Evolutionary conservation across 169 alveolate species (phyloP).

Genomic region (Cryptosporidium sp.): DNA sequence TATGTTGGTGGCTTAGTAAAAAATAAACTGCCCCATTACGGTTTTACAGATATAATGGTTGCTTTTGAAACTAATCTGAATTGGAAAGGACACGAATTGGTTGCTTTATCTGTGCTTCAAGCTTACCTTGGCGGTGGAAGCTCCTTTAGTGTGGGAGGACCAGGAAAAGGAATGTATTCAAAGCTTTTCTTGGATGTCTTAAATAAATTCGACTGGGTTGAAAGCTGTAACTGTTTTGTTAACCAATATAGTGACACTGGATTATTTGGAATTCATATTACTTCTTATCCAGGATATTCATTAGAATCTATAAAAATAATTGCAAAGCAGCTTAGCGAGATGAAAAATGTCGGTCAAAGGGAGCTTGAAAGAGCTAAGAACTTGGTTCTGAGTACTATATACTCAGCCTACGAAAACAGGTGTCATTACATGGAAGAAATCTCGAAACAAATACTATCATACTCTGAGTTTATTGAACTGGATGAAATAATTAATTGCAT

Average conservation of each 20-base stretch:
- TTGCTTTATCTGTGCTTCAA: conserved; percentile 28
- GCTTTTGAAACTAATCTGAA: conserved; percentile 26
- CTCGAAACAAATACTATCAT: conserved; percentile 83
- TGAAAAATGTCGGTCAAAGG: conserved; percentile 80
- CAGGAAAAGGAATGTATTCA: conserved; percentile 93
- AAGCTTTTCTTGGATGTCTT: conserved; percentile 86
- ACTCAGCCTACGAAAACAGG: conserved; percentile 85
- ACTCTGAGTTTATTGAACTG: conserved; percentile 30
- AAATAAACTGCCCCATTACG: neutral
- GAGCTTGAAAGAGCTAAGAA: conserved; percentile 89
- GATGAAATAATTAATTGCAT: conserved; percentile 26
- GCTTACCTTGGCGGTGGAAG: conserved; percentile 91
- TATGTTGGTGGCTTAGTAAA: conserved; percentile 55
- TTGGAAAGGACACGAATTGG: conserved; percentile 33
- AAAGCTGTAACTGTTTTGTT: conserved; percentile 90
- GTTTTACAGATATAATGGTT: conserved; percentile 22
- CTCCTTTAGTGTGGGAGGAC: conserved; percentile 92
- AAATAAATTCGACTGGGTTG: conserved; percentile 87
- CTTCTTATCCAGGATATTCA: conserved; percentile 83
- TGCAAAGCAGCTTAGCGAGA: conserved; percentile 82
- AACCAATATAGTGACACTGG: conserved; percentile 90
- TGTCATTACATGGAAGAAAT: conserved; percentile 86
- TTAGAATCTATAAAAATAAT: conserved; percentile 80
- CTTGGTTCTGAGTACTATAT: conserved; percentile 83
- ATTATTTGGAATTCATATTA: conserved; percentile 88